Evolutionary conservation across 176 grass and related monocot species (phyloP), one percentile per base, ranked within the genome.

Genomic region (Eleusine coracana): DNA sequence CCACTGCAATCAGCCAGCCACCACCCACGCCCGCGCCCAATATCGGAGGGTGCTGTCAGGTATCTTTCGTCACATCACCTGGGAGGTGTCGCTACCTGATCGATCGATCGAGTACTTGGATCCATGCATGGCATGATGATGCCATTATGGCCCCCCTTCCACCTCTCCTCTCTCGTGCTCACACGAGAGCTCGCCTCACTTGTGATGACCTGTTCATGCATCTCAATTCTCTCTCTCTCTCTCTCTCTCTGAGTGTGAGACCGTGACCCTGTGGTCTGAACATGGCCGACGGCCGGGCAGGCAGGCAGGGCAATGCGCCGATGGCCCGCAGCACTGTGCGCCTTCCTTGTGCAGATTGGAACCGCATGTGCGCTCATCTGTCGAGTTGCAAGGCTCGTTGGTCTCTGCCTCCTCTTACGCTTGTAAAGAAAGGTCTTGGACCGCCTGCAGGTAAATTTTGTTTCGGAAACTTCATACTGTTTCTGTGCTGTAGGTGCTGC

Each of bases 11-110:
- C 2, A 12, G 7, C 76, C 27, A 48, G 39, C 64, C 11, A 42
- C 62, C 62, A 34, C 31, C 44, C 44, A 41, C 78, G 28, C 66
- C 55, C 36, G 49, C 17, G 39, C 14, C 75, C 15, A 27, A 13
- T 58, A 62, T 2, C 44, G 44, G 77, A 21, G 28, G 56, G 6
- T 10, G 36, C 14, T 62, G 79, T 86, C 83, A 83, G 84, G 83
- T 44, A 90, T 90, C 79, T 86, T 83, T 82, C 17, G 88, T 90
- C 83, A 86, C 88, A 83, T 90, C 88, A 79, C 73, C 84, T 86
- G 46, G 66, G 71, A 81, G 66, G 16, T 80, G 72, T 82, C 82
- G 78, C 87, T 37, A 39, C 78, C 20, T 4, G 38, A 62, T 13
- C 4, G 18, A 23, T 9, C 7, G 12, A 25, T 9, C 4, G 18